phyloP scores from a whole-genome alignment of 2,329 filamentous ascomycete species.

The Colletotrichum sidae region DNA sequence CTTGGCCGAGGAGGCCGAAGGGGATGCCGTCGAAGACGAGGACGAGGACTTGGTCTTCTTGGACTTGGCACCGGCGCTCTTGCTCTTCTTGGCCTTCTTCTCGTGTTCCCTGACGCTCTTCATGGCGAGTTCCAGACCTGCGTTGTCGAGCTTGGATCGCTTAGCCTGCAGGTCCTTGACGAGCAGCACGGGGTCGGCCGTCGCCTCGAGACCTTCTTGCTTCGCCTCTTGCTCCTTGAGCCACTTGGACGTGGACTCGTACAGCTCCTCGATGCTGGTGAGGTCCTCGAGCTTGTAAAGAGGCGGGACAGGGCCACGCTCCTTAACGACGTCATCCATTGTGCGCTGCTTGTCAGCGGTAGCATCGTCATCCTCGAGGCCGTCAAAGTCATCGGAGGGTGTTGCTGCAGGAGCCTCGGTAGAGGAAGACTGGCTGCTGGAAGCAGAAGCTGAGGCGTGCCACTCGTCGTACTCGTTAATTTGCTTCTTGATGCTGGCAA shows the following conservation, averaged over 20 bases:
- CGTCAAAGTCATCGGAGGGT: conserved; percentile 71
- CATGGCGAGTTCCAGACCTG: conserved; percentile 76
- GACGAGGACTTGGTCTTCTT: conserved; percentile 60
- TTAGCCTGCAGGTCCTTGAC: conserved; percentile 78
- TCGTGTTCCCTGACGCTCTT: conserved; percentile 72
- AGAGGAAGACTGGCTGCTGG: conserved; percentile 59
- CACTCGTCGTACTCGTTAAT: conserved; percentile 76
- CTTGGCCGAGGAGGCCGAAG: conserved; percentile 44
- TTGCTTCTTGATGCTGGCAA: conserved; percentile 76
- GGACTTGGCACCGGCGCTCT: conserved; percentile 47
- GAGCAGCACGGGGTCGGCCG: conserved; percentile 81
- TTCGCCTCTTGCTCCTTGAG: conserved; percentile 76
- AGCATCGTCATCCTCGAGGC: conserved; percentile 78
- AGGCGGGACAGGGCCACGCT: conserved; percentile 68
- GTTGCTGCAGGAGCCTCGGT: conserved; percentile 55
- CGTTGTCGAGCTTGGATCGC: conserved; percentile 77
- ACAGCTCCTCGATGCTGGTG: conserved; percentile 69
- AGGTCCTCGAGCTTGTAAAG: conserved; percentile 82
- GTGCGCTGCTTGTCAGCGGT: conserved; percentile 53
- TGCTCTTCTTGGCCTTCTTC: conserved; percentile 56
- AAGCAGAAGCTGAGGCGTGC: conserved; percentile 64
- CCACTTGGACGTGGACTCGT: conserved; percentile 77
- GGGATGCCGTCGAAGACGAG: conserved; percentile 50
- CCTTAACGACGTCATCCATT: conserved; percentile 57
- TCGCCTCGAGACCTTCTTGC: conserved; percentile 76